Conservation (phyloP, 306 rosid genomes). For the Arachis hypogaea region DNA sequence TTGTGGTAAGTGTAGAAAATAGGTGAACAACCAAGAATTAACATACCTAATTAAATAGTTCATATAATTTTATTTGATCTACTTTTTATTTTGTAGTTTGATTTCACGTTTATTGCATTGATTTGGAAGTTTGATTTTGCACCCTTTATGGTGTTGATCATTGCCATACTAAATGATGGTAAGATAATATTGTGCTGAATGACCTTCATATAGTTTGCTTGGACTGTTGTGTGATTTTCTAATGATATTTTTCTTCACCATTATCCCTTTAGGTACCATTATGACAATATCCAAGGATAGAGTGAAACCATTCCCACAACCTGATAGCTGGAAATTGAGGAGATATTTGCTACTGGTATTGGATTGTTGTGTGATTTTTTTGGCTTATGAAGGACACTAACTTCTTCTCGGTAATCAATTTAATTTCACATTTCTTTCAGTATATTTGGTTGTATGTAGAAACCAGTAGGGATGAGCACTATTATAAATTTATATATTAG, state of each 20-base stretch:
- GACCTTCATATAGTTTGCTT: no score
- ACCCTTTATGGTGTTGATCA: slow-evolving; percentile 97
- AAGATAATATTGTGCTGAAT: no score
- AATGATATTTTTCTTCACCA: no score
- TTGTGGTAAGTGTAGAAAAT: slow-evolving; percentile 74
- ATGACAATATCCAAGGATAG: no score
- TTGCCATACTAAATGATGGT: slow-evolving; percentile 31
- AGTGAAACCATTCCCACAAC: slow-evolving; percentile 69
- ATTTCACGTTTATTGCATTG: slow-evolving; percentile 91
- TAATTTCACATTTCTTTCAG: neutral
- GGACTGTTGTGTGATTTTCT: no score
- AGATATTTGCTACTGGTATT: slow-evolving; percentile 94
- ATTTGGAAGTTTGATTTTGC: slow-evolving; percentile 97
- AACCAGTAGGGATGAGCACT: no score
- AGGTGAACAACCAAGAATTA: neutral
- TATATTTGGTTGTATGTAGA: neutral
- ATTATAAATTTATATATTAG: no score
- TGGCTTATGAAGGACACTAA: slow-evolving; percentile 74
- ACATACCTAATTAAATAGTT: neutral
- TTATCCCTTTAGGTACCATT: no score
- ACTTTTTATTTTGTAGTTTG: slow-evolving; percentile 64
- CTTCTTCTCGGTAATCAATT: slow-evolving; percentile 73
- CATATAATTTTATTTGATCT: neutral
- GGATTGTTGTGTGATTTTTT: slow-evolving; percentile 86
- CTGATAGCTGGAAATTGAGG: slow-evolving; percentile 96